Percentiles rank a stretch among this genome's conserved stretches.
These are phyloP conservation scores for Pythium inflatum DNA, from an alignment of 352 stramenopile species.

Conservation along the genomic window DNA sequence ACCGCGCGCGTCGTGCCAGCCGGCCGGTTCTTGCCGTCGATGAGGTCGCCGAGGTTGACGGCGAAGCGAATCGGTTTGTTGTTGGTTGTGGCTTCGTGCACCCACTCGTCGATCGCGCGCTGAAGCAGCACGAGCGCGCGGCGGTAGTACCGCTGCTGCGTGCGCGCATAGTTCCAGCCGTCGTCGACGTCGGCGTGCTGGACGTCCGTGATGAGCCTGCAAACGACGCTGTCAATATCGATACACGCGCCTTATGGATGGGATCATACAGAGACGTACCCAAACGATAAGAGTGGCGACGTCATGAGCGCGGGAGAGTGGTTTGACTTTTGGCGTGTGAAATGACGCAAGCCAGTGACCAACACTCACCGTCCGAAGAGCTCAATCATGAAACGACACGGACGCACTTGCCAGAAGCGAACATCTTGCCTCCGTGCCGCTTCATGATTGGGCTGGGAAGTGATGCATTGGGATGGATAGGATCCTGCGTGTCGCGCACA, in stretches of 20 bases:
- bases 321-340: too few relatives aligned
- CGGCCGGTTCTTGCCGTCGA: constrained; percentile 78
- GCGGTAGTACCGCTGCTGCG: constrained; percentile 71
- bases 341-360: not conserved
- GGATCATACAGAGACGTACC: constrained; percentile 36
- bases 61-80: constrained; percentile 51
- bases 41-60: constrained; percentile 80
- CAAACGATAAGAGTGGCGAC: constrained; percentile 59
- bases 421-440: too few relatives aligned
- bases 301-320: too few relatives aligned
- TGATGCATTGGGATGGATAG: too few relatives aligned
- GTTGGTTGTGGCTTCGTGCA: constrained; percentile 21
- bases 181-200: constrained; percentile 85
- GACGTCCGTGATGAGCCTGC: constrained; percentile 73
- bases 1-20: constrained; percentile 47
- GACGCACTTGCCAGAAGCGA: not conserved
- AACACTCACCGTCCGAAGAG: not conserved
- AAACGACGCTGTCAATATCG: not conserved
- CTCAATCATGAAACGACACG: not conserved
- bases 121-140: constrained; percentile 60
- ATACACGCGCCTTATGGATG: not conserved
- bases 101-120: constrained; percentile 54
- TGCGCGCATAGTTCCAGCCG: constrained; percentile 77
- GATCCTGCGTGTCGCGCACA: too few relatives aligned
- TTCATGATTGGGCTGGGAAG: too few relatives aligned